Evolutionary conservation across 2,329 filamentous ascomycete species (phyloP), one percentile per base, ranked within the genome.

Genomic region (Ascomycota sp.): DNA sequence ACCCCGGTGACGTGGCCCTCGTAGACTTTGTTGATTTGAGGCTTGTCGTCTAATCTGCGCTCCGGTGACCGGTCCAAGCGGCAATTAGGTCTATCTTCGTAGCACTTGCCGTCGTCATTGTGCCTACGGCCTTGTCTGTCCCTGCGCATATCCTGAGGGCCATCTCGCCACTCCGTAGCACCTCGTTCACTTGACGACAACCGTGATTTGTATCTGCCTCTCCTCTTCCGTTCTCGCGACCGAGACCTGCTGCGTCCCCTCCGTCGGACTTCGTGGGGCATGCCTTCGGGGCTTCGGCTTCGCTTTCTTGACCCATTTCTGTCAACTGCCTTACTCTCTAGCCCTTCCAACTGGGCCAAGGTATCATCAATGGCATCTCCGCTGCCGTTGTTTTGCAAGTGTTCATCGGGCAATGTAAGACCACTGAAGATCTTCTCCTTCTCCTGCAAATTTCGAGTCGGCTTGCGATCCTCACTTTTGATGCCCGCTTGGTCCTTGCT

Each of bases 361-460:
- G 89, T 92, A 53, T 98, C 84, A 47, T 95, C 89, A 47, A 93
- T 76, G 13, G 72, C 78, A 48, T 80, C 77, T 1, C 57, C 58
- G 31, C 52, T 49, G 7, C 44, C 44, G 25, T 55, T 49, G 24
- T 52, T 41, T 6, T 43, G 43, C 1, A 49, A 48, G 26, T 73
- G 66, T 48, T 74, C 76, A 53, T 98, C 86, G 1, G 86, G 82
- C 31, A 98, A 66, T 7, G 83, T 69, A 33, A 98, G 65, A 1
- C 84, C 91, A 45, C 76, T 83, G 54, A 98, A 98, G n/a, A 92
- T 70, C 35, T 78, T 73, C 36, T 76, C 73, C 55, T 89, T 92
- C 50, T 77, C 74, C 41, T 78, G 71, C 3, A 71, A 43, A 2
- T 64, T 64, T 47, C 49, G 47, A 34, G 44, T 54, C 31, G 41